Base-by-base conservation (phyloP, 768 basidiomycete genomes). In the Termitomyces sp. region DNA sequence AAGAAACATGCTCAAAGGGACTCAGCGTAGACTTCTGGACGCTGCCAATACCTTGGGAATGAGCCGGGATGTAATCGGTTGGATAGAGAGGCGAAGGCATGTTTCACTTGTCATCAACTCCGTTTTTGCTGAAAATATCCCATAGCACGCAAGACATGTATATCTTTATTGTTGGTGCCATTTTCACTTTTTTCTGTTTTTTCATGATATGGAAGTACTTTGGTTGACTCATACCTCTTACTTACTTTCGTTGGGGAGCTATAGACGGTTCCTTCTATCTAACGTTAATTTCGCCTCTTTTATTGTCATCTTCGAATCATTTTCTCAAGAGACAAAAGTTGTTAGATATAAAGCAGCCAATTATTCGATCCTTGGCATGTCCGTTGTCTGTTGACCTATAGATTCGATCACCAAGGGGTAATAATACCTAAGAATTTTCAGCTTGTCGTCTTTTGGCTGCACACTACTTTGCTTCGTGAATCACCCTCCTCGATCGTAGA, bases 41-140 rank as follows among this genome's bases (percentile, higher is more conserved):
- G 88, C 93, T 44, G 97, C 95, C 48, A 98, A 97, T 71, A 97
- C 94, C 26, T 73, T 99, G 58, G 97, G 97, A 0, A 73, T 98
- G 68, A 94, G 94, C 70, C 80, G 94, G 59, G 83, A 96, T 68
- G 95, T 96, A 35, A 98, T 99, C 70, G 87, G 91, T 7, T 99
- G 95, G 93, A 95, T 99, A 63, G 97, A 99, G 68, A 82, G 87
- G 61, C 79, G 97, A 71, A 97, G 92, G 94, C 93, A 61, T 58
- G 84, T 78, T 16, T 36, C 20, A 18, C 40, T 16, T 44, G 10
- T 24, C 22, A 20, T 13, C 2, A 32, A 42, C 8, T 14, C 38
- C 10, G 4, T n/a, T 24, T 47, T 45, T 53, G 20, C 46, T 47
- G 28, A 58, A 30, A 67, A 36, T 46, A 36, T 53, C 47, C 20